Percentiles rank a stretch among this genome's conserved stretches.
phyloP scores from a whole-genome alignment of 2,329 filamentous ascomycete genomes.

The Zarea fungicola region DNA sequence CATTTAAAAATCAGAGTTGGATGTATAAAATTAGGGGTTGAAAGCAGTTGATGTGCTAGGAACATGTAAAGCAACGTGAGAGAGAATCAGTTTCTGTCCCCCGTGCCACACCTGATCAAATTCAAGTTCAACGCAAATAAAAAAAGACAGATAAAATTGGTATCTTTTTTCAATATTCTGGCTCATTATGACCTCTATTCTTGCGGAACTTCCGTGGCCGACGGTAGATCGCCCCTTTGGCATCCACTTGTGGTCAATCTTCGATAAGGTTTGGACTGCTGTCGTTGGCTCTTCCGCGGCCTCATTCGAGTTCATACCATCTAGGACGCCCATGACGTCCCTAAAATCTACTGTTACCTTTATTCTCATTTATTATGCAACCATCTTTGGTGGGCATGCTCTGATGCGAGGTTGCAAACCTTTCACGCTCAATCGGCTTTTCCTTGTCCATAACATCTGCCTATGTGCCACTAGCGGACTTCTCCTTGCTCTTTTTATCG shows the following conservation, averaged over 20 bases:
- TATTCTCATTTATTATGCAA: slow-evolving; percentile 81
- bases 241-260: slow-evolving; percentile 87
- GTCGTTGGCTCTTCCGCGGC: slow-evolving; percentile 76
- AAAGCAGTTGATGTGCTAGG: too few relatives aligned
- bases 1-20: too few relatives aligned
- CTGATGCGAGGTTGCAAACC: slow-evolving; percentile 82
- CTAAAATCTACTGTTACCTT: slow-evolving; percentile 75
- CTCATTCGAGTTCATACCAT: slow-evolving; percentile 78
- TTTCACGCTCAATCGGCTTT: slow-evolving; percentile 81
- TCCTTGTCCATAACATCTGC: slow-evolving; percentile 96
- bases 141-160: too few relatives aligned
- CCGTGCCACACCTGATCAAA: too few relatives aligned
- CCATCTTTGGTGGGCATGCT: slow-evolving; percentile 91
- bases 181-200: slow-evolving; percentile 45
- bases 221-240: slow-evolving; percentile 91
- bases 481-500: slow-evolving; percentile 78
- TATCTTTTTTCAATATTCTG: too few relatives aligned
- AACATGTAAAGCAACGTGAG: too few relatives aligned
- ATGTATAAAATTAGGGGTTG: too few relatives aligned
- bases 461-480: slow-evolving; percentile 79
- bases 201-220: slow-evolving; percentile 60
- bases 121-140: too few relatives aligned
- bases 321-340: slow-evolving; percentile 84
- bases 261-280: slow-evolving; percentile 76
- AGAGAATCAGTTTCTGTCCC: too few relatives aligned